Evolutionary conservation across 805 yeast genomes (phyloP), one percentile per base, ranked within the genome.

Genomic region (Ascoidea rubescens): DNA sequence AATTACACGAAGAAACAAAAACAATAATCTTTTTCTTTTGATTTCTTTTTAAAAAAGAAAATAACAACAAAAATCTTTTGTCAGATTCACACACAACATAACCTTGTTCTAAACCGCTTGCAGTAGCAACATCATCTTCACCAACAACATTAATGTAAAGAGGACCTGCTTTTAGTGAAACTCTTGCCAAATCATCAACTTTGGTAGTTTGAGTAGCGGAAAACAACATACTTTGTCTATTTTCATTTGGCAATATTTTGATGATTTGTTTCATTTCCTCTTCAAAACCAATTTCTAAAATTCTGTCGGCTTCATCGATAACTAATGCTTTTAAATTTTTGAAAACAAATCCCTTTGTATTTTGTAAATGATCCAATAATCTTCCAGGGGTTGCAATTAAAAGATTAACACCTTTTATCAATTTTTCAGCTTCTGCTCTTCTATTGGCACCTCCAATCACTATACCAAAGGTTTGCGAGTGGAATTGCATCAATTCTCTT

Each of bases 191-290:
- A 71, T 93, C 99, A 68, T 93, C 98, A 57, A 93, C 99, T 70
- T 95, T 93, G 46, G 98, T 93, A 33, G 99, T 93, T 69, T 93
- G 99, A 1, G 99, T 93, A 49, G 99, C 99, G n/a, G 98, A 91
- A 65, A 93, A 93, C 57, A 93, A 72, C 98, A 93, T 91, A 46
- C 96, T 77, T 68, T 93, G 99, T 70, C 99, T 84, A 58, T 84
- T 90, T 59, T 88, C 91, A 55, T 80, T 84, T 48, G 99, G 99
- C 62, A 93, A 73, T 57, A 95, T 87, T 68, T 84, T 87, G 63
- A 93, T 87, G 64, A 93, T 93, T 69, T 93, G 98, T 67, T 78
- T 85, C 98, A 93, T 93, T 72, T 93, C 99, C 60, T 95, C 98
- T 72, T 93, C 99, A 71, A 93, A 93, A 56, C 99, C 99, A 62